Evolutionary conservation across 805 yeast genomes (phyloP).

Genomic region (Blastobotrys peoriensis): DNA sequence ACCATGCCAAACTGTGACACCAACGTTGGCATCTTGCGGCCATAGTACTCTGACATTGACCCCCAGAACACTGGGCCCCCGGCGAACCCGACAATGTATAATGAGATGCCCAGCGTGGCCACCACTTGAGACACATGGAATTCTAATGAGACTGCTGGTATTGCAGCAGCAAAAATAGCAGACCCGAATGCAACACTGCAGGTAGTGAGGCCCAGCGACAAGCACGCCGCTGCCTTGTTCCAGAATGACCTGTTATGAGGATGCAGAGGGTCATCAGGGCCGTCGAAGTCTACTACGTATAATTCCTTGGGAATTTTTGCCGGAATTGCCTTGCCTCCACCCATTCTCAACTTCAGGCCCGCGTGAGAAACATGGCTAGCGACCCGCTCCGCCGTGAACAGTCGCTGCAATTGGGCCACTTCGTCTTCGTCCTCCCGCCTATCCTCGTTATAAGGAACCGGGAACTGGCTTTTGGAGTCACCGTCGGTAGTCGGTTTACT

Average conservation of each 20-base stretch:
- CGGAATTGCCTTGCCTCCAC: constrained; percentile 7
- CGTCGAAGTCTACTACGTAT: constrained; percentile 67
- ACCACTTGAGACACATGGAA: constrained; percentile 50
- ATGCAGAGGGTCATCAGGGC: constrained; percentile 50
- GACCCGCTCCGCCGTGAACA: no score
- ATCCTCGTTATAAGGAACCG: no score
- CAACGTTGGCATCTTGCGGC: constrained; percentile 55
- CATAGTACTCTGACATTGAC: constrained; percentile 67
- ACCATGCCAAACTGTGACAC: constrained; percentile 47
- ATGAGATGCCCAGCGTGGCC: constrained; percentile 62
- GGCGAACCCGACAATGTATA: constrained; percentile 77
- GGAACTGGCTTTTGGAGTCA: no score
- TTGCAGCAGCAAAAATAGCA: constrained; percentile 58
- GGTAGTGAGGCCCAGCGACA: constrained; percentile 39
- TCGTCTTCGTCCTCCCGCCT: no score
- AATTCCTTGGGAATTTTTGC: constrained; percentile 9
- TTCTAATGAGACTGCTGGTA: constrained; percentile 40
- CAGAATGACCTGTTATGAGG: constrained; percentile 1
- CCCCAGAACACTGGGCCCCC: constrained; percentile 80
- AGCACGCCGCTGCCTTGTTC: constrained; percentile 29
- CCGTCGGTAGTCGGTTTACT: no score
- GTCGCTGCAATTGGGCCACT: no score
- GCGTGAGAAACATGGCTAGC: no score
- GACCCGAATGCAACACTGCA: constrained; percentile 57
- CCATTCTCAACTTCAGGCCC: constrained; percentile 7